Conservation (phyloP, 257 asterid genomes). For the Solanum okadae region DNA sequence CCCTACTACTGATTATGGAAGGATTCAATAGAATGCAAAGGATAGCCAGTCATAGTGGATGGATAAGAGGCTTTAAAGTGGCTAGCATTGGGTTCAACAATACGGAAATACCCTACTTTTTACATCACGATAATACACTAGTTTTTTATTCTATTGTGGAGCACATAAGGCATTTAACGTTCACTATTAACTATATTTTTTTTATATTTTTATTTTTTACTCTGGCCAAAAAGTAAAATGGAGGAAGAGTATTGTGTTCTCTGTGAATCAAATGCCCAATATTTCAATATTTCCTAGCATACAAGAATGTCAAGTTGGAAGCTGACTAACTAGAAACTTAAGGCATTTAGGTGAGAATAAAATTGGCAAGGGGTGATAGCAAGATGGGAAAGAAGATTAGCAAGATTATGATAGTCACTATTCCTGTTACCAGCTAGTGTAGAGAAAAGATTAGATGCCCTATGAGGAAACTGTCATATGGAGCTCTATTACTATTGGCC, state of each 20-base stretch:
- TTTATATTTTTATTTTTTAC: too few species aligned
- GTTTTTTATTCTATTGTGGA: background rate
- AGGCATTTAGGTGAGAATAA: background rate
- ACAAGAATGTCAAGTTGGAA: background rate
- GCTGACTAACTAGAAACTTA: background rate
- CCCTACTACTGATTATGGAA: background rate
- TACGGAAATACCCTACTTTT: background rate
- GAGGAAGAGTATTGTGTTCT: background rate
- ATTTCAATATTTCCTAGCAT: background rate
- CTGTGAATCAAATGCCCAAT: background rate
- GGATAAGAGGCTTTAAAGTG: background rate
- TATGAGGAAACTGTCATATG: background rate
- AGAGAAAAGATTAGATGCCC: background rate
- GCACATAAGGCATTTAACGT: background rate
- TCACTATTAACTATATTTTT: background rate
- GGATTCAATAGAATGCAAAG: background rate
- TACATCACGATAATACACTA: background rate
- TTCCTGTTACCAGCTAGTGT: background rate
- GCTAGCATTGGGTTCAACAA: background rate
- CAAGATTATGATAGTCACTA: background rate
- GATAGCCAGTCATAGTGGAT: background rate
- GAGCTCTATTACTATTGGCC: background rate
- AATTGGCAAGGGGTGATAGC: background rate
- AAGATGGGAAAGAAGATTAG: background rate
- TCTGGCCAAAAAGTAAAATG: background rate